Conservation (phyloP, 805 yeast species). For the Peterozyma toletana region DNA sequence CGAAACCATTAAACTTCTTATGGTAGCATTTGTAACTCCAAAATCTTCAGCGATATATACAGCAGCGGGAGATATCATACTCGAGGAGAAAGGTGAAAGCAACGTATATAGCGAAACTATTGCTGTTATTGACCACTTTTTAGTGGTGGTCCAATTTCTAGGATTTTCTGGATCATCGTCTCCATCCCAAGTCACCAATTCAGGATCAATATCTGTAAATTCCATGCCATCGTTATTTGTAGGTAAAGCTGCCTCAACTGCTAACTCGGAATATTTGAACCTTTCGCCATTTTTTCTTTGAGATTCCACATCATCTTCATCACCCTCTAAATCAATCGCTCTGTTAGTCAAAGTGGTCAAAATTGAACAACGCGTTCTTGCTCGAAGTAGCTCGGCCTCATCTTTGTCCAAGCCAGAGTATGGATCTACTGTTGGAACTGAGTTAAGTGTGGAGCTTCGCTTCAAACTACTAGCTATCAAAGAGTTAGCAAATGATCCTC, state of each 20-base stretch:
- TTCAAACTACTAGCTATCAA: no score
- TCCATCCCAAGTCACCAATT: constrained; percentile 62
- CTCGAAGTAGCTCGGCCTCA: constrained; percentile 31
- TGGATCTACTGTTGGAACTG: neutral
- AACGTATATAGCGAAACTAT: constrained; percentile 49
- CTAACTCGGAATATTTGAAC: neutral
- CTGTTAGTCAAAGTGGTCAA: constrained; percentile 26
- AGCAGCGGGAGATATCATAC: constrained; percentile 57
- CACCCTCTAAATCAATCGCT: constrained; percentile 13
- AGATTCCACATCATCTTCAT: neutral
- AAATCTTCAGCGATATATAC: constrained; percentile 37
- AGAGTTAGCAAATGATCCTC: no score
- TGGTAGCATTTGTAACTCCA: constrained; percentile 30
- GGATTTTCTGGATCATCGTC: constrained; percentile 55
- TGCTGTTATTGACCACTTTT: constrained; percentile 35
- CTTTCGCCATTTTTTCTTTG: no score
- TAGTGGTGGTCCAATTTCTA: constrained; percentile 45
- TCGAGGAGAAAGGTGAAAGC: constrained; percentile 55
- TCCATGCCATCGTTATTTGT: constrained; percentile 41
- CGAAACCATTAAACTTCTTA: constrained; percentile 49
- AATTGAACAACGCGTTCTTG: constrained; percentile 36
- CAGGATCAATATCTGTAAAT: constrained; percentile 50
- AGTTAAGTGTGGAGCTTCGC: no score
- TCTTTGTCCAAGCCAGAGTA: constrained; percentile 22
- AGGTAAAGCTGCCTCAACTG: constrained; percentile 16